These are phyloP conservation scores for Eucalyptus pauciflora DNA, from an alignment of 345 rosid genomes.

Conservation along the genomic window DNA sequence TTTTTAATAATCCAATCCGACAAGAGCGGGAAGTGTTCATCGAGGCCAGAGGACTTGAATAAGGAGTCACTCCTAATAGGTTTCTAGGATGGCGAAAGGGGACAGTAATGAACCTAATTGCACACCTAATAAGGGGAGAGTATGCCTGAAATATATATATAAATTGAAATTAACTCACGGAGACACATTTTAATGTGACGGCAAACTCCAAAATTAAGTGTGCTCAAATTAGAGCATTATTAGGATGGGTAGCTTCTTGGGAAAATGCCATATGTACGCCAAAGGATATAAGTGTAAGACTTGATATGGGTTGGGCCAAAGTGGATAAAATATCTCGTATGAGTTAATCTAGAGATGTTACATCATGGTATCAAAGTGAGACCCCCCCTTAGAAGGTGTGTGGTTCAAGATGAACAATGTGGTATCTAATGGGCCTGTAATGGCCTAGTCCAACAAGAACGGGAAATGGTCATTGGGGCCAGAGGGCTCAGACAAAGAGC, in stretches of 20 bases:
- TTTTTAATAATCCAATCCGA: too few relatives aligned
- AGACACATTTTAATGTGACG: neutral
- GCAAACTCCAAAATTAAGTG: neutral
- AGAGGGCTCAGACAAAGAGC: accelerated
- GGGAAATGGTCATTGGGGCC: accelerated
- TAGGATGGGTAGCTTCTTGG: neutral
- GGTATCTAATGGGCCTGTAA: neutral
- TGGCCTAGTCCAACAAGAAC: accelerated
- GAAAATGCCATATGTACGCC: neutral
- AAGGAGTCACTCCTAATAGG: neutral
- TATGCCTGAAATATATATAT: accelerated
- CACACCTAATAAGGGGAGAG: neutral
- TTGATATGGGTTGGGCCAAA: neutral
- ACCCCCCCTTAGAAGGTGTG: neutral
- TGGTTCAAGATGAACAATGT: neutral
- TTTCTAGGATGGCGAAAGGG: neutral
- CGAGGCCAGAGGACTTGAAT: accelerated
- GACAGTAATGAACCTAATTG: neutral
- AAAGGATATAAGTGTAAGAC: neutral
- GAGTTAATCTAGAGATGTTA: neutral
- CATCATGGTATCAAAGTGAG: neutral
- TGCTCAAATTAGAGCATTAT: neutral
- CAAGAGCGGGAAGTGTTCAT: neutral
- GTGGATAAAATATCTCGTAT: neutral
- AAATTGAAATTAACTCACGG: too few relatives aligned